Evolutionary conservation across 331 rosid genomes (phyloP).

Genomic region (Pyrus hybrid): DNA sequence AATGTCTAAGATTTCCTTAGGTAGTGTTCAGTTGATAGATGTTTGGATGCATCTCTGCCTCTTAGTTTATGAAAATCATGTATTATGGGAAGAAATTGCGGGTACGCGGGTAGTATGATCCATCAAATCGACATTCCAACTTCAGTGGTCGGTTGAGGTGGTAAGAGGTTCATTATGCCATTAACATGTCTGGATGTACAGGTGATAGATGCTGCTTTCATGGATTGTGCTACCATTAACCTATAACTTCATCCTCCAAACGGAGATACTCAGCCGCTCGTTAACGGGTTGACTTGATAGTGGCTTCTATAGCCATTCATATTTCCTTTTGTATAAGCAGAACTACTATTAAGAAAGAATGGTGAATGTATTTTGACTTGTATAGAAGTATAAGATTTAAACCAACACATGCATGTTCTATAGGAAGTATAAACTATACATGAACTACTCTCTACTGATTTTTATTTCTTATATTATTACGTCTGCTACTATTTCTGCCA

Average conservation of each 20-base stretch:
- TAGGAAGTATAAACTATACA: not conserved
- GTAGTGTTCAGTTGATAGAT: not conserved
- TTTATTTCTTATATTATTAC: not conserved
- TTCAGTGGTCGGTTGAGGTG: not conserved
- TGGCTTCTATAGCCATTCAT: not conserved
- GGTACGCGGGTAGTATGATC: not conserved
- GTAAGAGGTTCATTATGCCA: not conserved
- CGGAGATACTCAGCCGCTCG: not conserved
- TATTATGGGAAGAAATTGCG: not conserved
- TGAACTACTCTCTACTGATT: not conserved
- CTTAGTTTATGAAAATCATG: not conserved
- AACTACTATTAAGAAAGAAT: not conserved
- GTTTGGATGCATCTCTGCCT: not conserved
- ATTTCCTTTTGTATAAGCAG: not conserved
- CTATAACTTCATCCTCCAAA: not conserved
- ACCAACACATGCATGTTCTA: not conserved
- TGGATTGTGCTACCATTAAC: not conserved
- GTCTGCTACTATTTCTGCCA: not conserved
- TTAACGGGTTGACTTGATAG: not conserved
- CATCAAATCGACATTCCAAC: not conserved
- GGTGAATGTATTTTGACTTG: not conserved
- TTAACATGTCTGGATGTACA: not conserved
- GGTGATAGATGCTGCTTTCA: not conserved
- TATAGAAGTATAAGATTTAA: not conserved
- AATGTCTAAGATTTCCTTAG: not conserved